Conservation (phyloP, 257 asterid genomes). For the Paulownia fortunei region DNA sequence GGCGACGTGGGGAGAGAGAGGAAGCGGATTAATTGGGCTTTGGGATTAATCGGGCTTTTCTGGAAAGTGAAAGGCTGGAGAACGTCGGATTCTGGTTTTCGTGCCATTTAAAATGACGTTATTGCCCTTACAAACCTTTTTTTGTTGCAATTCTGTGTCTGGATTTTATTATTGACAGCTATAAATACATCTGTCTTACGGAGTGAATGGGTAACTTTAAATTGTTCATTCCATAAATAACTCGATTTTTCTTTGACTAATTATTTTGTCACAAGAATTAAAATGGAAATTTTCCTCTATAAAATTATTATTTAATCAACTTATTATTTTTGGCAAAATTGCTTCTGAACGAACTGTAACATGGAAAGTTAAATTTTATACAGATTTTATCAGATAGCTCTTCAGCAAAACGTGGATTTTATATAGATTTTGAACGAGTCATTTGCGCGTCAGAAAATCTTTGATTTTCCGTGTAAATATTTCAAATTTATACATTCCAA, state of each 20-base stretch:
- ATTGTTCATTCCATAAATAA: neutral
- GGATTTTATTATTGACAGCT: neutral
- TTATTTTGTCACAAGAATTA: neutral
- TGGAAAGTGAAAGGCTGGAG: too few species aligned
- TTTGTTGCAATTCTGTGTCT: neutral
- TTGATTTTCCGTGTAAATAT: too few species aligned
- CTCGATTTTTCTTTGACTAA: neutral
- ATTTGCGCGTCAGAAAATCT: too few species aligned
- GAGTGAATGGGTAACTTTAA: neutral
- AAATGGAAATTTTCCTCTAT: neutral
- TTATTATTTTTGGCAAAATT: too few species aligned
- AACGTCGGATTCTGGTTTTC: too few species aligned
- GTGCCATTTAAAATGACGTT: neutral
- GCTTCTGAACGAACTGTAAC: too few species aligned
- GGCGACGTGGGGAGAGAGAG: constrained; percentile 15
- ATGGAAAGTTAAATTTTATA: too few species aligned
- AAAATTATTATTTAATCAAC: neutral
- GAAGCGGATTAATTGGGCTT: neutral
- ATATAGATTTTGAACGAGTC: too few species aligned
- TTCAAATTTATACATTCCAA: too few species aligned
- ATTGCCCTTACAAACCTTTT: neutral
- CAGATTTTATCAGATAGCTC: too few species aligned
- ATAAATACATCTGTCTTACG: too few species aligned
- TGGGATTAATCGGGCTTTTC: neutral
- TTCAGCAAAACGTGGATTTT: too few species aligned